Evolutionary conservation across 2,329 filamentous ascomycete genomes (phyloP).

Genomic region (Cryoendolithus antarcticus): DNA sequence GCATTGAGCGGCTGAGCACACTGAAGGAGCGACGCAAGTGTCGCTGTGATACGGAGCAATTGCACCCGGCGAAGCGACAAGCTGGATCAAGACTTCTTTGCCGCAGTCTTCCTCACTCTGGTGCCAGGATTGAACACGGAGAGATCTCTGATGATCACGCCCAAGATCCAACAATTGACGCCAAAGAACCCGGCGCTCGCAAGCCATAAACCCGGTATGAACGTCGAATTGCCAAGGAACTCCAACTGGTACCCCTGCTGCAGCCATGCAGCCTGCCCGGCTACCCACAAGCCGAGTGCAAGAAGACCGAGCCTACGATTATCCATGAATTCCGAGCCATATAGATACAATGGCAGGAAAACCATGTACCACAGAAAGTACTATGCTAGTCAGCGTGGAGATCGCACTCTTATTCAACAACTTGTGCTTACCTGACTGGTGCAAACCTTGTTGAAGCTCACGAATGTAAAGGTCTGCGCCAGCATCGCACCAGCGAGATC

Average conservation of each 20-base stretch:
- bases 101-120: too few species aligned
- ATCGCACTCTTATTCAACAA: too few species aligned
- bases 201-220: constrained; percentile 71
- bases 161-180: constrained; percentile 78
- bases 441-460: constrained; percentile 97
- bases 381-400: constrained; percentile 31
- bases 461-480: constrained; percentile 92
- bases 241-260: constrained; percentile 40
- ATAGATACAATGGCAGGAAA: constrained; percentile 83
- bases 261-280: constrained; percentile 48
- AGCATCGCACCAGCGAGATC: constrained; percentile 77
- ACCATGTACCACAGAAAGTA: constrained; percentile 99
- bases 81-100: too few species aligned
- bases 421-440: constrained; percentile 67
- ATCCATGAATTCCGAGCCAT: constrained; percentile 58
- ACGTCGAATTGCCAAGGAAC: constrained; percentile 63
- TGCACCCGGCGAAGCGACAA: too few species aligned
- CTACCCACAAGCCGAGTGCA: constrained; percentile 61
- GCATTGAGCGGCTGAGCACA: constrained; percentile 30
- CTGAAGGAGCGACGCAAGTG: too few species aligned
- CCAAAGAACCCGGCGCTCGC: constrained; percentile 68
- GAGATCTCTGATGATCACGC: constrained; percentile 62
- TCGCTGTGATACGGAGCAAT: too few species aligned
- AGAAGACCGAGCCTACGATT: constrained; percentile 48
- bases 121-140: too few species aligned